These are phyloP conservation scores for Trametes elegans DNA, from an alignment of 768 basidiomycete genomes.

Conservation along the genomic window DNA sequence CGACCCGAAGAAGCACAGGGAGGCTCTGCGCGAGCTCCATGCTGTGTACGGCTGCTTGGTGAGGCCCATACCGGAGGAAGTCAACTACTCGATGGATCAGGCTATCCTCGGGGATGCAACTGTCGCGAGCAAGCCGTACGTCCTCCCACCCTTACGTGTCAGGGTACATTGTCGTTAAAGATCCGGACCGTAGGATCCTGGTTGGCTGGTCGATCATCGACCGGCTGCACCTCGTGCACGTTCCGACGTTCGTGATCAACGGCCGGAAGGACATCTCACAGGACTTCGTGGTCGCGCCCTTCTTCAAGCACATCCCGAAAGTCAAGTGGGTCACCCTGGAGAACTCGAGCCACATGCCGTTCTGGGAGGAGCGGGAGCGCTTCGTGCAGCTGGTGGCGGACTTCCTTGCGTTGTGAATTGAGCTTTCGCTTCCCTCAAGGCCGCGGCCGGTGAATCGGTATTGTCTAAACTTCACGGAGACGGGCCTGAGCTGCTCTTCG, in stretches of 20 bases:
- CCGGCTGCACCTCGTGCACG: constrained; percentile 23
- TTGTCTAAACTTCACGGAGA: no score
- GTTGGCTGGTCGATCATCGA: constrained; percentile 29
- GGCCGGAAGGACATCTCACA: constrained; percentile 31
- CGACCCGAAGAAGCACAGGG: constrained; percentile 39
- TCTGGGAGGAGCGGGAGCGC: constrained; percentile 29
- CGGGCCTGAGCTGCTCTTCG: no score
- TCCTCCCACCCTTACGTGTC: neutral
- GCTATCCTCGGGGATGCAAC: constrained; percentile 42
- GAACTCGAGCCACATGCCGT: constrained; percentile 30
- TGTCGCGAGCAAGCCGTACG: constrained; percentile 34
- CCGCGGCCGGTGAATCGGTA: no score
- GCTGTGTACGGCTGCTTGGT: constrained; percentile 41
- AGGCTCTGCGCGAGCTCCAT: constrained; percentile 41
- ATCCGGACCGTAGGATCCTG: constrained; percentile 15
- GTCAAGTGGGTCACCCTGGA: constrained; percentile 33
- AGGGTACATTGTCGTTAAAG: neutral
- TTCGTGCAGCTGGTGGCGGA: constrained; percentile 26
- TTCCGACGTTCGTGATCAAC: constrained; percentile 31
- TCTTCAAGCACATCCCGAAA: constrained; percentile 26
- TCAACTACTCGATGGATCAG: constrained; percentile 32
- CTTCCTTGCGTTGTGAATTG: no score
- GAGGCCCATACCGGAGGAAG: constrained; percentile 41
- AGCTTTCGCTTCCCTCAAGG: no score
- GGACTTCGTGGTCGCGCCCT: constrained; percentile 27